Percentiles rank a stretch among this genome's conserved stretches.
Evolutionary conservation across 2,329 filamentous ascomycete species (phyloP).

Genomic region (Colletotrichum tamarilloi): DNA sequence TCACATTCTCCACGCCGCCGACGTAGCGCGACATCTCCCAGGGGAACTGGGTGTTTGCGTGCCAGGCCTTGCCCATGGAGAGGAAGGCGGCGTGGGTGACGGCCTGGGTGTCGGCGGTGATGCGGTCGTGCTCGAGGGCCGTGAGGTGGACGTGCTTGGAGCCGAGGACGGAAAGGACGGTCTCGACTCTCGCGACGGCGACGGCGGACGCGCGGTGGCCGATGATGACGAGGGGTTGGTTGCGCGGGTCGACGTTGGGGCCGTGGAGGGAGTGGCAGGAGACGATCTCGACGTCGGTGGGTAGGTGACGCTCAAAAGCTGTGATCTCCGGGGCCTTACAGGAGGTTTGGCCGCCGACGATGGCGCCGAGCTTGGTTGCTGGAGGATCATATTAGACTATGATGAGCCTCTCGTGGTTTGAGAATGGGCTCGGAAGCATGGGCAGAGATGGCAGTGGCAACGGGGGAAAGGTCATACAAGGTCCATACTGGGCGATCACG

Average conservation of each 20-base stretch:
- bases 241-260: constrained; percentile 86
- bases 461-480: constrained; percentile 70
- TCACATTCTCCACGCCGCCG: constrained; percentile 98
- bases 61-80: constrained; percentile 98
- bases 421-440: background rate
- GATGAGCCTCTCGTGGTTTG: background rate
- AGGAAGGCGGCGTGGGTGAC: constrained; percentile 98
- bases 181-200: constrained; percentile 82
- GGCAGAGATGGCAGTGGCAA: constrained; percentile 31
- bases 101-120: constrained; percentile 97
- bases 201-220: constrained; percentile 86
- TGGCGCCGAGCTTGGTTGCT: constrained; percentile 95
- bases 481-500: constrained; percentile 89
- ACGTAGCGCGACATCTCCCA: constrained; percentile 98
- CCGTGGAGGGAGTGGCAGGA: constrained; percentile 98
- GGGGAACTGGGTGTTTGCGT: constrained; percentile 92
- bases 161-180: constrained; percentile 82
- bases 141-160: constrained; percentile 91
- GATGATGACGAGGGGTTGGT: constrained; percentile 93
- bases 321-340: constrained; percentile 97
- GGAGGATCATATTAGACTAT: constrained; percentile 37
- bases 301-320: constrained; percentile 91
- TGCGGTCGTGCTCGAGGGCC: constrained; percentile 90
- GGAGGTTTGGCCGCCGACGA: constrained; percentile 97
- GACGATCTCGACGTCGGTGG: constrained; percentile 89